Base-by-base conservation (phyloP, 208 protist genomes). In the Leishmania braziliensis region DNA sequence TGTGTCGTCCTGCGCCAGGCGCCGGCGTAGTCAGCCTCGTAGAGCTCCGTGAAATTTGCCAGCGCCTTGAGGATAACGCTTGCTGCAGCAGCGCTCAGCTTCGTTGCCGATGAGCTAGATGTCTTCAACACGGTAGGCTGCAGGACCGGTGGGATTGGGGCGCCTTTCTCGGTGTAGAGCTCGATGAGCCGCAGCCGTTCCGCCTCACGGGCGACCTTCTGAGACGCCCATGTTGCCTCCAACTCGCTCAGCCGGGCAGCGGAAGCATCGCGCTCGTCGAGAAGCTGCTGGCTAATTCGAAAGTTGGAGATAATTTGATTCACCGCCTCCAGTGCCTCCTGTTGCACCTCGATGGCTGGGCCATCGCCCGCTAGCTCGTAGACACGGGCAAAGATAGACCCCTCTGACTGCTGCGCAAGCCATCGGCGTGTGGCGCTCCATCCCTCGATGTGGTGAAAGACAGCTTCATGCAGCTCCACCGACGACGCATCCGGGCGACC, bases 131-230 rank as follows among this genome's bases (percentile, higher is more conserved):
- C 69, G 8, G 80, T 54, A 39, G 76, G 50, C 48, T 86, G 79
- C 50, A 98, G 84, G 82, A 91, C 88, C 3, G 87, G 58, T 8
- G 95, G 93, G 56, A 96, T 83, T 1, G 92, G 79, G 3, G 89
- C 89, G 33, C 91, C 90, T 79, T 90, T 91, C 69, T 98, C 95
- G 18, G 77, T 86, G 85, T 97, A 98, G 16, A 95, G 56, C 14
- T 72, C 85, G 2, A 84, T 77, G 46, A 97, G 85, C 3, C 92
- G 92, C 74, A 84, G 77, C 33, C 95, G 89, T 77, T 93, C 91
- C 60, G 82, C 91, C 84, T 98, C 95, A 8, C 93, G 87, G 10
- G 81, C 87, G 9, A 80, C 84, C 48, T 75, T 75, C 81, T 95
- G 92, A 39, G 82, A 77, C 29, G 70, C 60, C 75, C 81, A 87